Evolutionary conservation across 768 basidiomycete genomes (phyloP).

Genomic region (Dictyophora rubrovolvata): DNA sequence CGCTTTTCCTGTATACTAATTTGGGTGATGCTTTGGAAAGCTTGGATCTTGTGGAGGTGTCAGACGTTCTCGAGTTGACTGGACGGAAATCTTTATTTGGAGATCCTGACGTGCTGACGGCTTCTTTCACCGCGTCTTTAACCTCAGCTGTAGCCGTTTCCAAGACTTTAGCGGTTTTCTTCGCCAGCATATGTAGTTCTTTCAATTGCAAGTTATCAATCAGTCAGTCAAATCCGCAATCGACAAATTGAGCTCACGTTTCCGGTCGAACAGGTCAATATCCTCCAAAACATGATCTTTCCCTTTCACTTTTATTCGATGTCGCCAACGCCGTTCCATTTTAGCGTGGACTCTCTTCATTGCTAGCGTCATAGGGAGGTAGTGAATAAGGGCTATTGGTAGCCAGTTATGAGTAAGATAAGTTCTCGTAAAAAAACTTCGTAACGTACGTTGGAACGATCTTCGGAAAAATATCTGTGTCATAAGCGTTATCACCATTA

Average conservation of each 20-base stretch:
- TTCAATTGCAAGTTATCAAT: neutral
- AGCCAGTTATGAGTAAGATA: neutral
- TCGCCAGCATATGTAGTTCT: neutral
- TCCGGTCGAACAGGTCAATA: slow-evolving; percentile 19
- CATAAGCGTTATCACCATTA: slow-evolving; percentile 42
- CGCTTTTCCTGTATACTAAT: neutral
- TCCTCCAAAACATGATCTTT: slow-evolving; percentile 17
- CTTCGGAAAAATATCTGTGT: slow-evolving; percentile 30
- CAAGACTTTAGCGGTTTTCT: neutral
- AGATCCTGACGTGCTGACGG: neutral
- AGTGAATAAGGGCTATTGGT: slow-evolving; percentile 35
- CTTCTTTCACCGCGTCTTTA: slow-evolving; percentile 5
- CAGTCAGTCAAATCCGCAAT: neutral
- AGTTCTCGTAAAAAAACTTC: slow-evolving; percentile 11
- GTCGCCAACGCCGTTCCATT: slow-evolving; percentile 17
- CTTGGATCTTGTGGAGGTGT: neutral
- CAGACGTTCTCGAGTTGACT: neutral
- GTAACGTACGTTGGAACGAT: slow-evolving; percentile 28
- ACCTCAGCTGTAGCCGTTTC: neutral
- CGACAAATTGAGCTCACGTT: slow-evolving; percentile 12
- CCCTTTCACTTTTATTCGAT: slow-evolving; percentile 16
- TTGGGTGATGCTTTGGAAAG: neutral
- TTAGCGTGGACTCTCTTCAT: slow-evolving; percentile 41
- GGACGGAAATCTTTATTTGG: neutral
- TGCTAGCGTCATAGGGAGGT: slow-evolving; percentile 55